Evolutionary conservation across 2,329 filamentous ascomycete genomes (phyloP).

Genomic region (Apiospora phragmitis): DNA sequence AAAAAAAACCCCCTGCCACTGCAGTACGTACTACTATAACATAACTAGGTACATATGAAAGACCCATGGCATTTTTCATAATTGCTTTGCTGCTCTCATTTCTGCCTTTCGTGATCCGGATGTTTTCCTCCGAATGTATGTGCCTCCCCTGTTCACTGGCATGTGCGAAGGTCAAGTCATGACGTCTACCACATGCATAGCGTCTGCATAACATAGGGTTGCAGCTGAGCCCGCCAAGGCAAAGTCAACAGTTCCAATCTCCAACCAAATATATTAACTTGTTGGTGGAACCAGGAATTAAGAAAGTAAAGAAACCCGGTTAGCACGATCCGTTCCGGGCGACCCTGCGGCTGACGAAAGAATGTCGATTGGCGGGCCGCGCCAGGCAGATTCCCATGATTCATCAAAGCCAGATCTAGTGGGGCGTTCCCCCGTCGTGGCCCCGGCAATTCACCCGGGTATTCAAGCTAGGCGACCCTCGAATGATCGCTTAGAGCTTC

Average conservation of each 20-base stretch:
- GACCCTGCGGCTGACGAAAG: neutral
- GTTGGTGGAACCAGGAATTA: too few relatives aligned
- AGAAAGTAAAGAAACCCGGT: neutral
- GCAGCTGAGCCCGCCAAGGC: neutral
- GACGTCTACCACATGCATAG: slow-evolving; percentile 15
- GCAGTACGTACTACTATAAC: too few relatives aligned
- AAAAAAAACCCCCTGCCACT: too few relatives aligned
- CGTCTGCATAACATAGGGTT: neutral
- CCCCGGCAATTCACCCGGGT: neutral
- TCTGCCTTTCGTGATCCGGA: neutral
- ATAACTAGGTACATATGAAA: too few relatives aligned
- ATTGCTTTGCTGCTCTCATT: neutral
- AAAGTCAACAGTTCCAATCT: too few relatives aligned
- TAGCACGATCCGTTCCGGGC: neutral
- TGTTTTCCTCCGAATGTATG: neutral
- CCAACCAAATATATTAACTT: too few relatives aligned
- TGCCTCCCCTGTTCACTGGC: neutral
- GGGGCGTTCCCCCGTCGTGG: neutral
- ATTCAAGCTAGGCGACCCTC: neutral
- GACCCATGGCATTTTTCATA: neutral
- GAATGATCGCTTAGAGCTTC: neutral
- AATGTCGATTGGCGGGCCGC: neutral
- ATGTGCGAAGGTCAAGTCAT: slow-evolving; percentile 9
- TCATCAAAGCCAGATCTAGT: neutral
- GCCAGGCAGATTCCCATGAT: neutral